Base-by-base conservation (phyloP, 139 green algal genomes). In the Coccomyxa sp. region DNA sequence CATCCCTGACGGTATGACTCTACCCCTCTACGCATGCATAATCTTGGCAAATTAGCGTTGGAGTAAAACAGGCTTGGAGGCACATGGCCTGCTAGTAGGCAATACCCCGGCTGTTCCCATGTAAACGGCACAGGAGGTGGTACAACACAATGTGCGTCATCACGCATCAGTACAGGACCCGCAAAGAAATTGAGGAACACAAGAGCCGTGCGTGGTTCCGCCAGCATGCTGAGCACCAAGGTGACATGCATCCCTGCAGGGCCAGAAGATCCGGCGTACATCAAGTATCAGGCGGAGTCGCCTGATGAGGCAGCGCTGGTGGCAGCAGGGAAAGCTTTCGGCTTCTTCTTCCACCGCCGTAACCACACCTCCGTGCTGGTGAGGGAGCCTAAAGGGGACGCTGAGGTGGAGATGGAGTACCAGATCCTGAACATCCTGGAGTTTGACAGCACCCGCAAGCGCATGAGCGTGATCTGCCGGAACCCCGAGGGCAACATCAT, bases 291-390 rank as follows among this genome's bases (percentile, higher is more conserved):
- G 87, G 92, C 88, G 7, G 90, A 92, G 79, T 97, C 93, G 0
- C 93, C 93, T 6, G 93, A 97, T 73, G 93, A 97, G 83, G 82
- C 86, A 8, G 93, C 93, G 12, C 85, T 97, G 50, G 92, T 97
- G 55, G 87, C 88, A 22, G 92, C 82, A 1, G 92, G 88, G 76
- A 93, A 93, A 80, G 85, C 83, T 27, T 87, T 93, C 55, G 91
- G 92, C 58, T 95, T 92, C 83, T 91, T 91, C 80, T 91, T 93
- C 81, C 81, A 83, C 75, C 70, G 50, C 36, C 82, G 86, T 64
- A 82, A 44, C 73, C 89, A 86, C 83, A 90, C 88, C 1, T 82
- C 77, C 9, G 74, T 81, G 54, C 70, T 79, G 29, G 76, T 80
- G 69, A 74, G 81, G 6, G 88, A 90, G 82, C 68, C 14, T 5